Percentiles rank a stretch among this genome's conserved stretches.
These are phyloP conservation scores for Chlamydomonas sp. DNA, from an alignment of 139 green algal genomes.

Conservation along the genomic window DNA sequence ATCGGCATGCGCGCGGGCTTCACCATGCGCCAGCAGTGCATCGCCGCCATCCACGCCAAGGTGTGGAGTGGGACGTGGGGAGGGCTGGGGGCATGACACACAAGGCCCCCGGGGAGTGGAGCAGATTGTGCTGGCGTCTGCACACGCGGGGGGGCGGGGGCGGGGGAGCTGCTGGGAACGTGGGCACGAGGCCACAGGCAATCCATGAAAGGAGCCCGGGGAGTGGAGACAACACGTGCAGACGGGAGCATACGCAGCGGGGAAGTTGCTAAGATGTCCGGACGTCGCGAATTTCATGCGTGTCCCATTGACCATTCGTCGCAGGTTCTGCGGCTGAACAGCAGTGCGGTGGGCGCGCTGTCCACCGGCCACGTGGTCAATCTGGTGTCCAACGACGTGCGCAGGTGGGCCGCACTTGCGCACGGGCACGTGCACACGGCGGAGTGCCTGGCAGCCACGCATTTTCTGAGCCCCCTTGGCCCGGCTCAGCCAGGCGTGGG, in stretches of 20 bases:
- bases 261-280: no score
- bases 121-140: not conserved
- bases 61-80: not conserved
- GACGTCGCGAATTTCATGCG: no score
- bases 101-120: no score
- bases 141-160: not conserved
- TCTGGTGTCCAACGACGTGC: constrained; percentile 53
- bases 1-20: constrained; percentile 78
- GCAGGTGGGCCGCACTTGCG: not conserved
- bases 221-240: not conserved
- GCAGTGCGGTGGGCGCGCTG: constrained; percentile 56
- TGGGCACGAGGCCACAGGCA: not conserved
- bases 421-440: no score
- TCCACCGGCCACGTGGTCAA: constrained; percentile 68
- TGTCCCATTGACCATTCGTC: constrained; percentile 56
- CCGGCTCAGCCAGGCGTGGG: no score
- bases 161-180: not conserved
- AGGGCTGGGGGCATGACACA: no score
- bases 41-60: constrained; percentile 64
- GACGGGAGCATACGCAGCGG: no score
- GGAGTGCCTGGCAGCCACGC: no score
- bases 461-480: no score
- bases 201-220: not conserved
- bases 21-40: constrained; percentile 64
- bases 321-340: constrained; percentile 77